phyloP scores from a whole-genome alignment of 176 grass and related monocot genomes.

The Metroxylon sagu region DNA sequence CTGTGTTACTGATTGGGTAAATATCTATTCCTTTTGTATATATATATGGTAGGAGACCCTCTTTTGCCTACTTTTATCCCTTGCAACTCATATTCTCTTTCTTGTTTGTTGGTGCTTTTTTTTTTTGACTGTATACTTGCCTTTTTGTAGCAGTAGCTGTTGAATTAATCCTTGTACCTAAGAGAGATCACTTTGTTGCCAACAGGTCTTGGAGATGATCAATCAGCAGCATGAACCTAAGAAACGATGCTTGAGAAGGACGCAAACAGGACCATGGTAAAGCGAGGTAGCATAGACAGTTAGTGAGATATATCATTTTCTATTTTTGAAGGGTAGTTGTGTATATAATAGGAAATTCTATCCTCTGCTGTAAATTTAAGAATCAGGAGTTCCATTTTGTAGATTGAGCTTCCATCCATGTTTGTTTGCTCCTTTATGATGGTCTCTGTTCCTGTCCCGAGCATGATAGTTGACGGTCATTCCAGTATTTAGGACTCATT shows the following conservation, averaged over 20 bases:
- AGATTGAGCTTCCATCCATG: slow-evolving; percentile 11
- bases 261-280: slow-evolving; percentile 73
- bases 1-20: no score
- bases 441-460: no score
- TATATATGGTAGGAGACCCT: no score
- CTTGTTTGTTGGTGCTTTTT: no score
- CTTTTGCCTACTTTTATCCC: no score
- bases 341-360: slow-evolving; percentile 18
- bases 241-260: slow-evolving; percentile 66
- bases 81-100: no score
- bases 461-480: no score
- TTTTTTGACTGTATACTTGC: no score
- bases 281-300: neutral
- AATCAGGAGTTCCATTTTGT: slow-evolving; percentile 23
- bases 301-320: slow-evolving; percentile 5
- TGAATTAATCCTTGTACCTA: no score
- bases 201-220: slow-evolving; percentile 32
- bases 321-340: slow-evolving; percentile 12
- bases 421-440: neutral
- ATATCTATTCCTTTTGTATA: no score
- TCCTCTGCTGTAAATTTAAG: slow-evolving; percentile 34
- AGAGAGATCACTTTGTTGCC: neutral
- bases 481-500: no score
- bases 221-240: slow-evolving; percentile 46
- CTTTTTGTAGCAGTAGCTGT: no score